Conservation (phyloP, 1,284 basidiomycete species). For the Cutaneotrichosporon cyanovorans region DNA sequence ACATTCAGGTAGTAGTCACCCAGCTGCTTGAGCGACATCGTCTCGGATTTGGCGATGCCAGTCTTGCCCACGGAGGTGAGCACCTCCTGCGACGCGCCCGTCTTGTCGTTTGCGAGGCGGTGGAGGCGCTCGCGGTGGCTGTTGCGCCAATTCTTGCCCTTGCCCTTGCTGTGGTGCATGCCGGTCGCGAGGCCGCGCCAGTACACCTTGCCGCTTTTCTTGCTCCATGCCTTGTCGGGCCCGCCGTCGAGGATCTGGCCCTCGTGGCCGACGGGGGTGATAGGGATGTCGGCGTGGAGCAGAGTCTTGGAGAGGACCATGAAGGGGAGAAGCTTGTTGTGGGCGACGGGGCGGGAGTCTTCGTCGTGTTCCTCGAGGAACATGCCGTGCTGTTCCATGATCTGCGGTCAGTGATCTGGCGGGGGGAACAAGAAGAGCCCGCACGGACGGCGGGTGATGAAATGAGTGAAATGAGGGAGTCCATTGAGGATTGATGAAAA, state of each 20-base stretch:
- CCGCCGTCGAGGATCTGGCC: constrained; percentile 42
- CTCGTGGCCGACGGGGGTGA: constrained; percentile 44
- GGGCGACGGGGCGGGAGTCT: constrained; percentile 40
- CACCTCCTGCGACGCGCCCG: constrained; percentile 24
- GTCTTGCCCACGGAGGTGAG: constrained; percentile 32
- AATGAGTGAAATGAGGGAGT: too few species aligned
- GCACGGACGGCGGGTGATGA: too few species aligned
- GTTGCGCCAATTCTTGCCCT: constrained; percentile 38
- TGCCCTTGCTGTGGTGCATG: constrained; percentile 39
- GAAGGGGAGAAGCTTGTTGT: constrained; percentile 44
- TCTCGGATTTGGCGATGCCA: constrained; percentile 34
- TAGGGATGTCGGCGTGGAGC: constrained; percentile 44
- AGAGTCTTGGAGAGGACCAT: constrained; percentile 42
- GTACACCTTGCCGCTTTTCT: constrained; percentile 43
- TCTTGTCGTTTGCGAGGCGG: constrained; percentile 38
- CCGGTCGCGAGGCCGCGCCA: constrained; percentile 46
- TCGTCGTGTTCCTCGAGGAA: constrained; percentile 39
- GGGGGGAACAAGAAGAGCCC: too few species aligned
- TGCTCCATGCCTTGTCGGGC: constrained; percentile 39
- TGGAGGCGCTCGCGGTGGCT: constrained; percentile 45
- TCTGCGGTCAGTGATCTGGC: constrained; percentile 10
- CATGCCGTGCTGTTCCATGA: constrained; percentile 45
- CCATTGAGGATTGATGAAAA: too few species aligned
- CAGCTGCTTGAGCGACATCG: constrained; percentile 26
- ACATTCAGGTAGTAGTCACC: constrained; percentile 44